Evolutionary conservation across 495 filamentous ascomycete species (phyloP), one percentile per base, ranked within the genome.

Genomic region (Hypomontagnella monticulosa): DNA sequence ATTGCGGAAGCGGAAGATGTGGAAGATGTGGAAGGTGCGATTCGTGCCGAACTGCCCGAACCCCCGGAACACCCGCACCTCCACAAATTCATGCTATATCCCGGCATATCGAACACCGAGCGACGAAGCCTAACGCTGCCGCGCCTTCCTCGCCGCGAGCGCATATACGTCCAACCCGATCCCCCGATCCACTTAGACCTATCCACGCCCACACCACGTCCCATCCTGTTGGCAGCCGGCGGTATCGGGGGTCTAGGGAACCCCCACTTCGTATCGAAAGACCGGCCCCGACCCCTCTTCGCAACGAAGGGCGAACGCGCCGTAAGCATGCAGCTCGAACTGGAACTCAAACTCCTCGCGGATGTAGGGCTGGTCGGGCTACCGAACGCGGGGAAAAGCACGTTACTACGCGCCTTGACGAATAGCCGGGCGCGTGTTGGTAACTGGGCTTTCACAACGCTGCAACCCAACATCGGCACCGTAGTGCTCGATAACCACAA

Each of bases 311-410:
- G 95, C 14, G 92, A 95, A 66, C 79, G 81, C 33, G 92, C 91
- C 43, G 86, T 92, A 73, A 87, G 84, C 19, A 77, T 99, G 57
- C 85, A 88, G 30, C 77, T 99, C 10, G 91, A 96, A 66, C 86
- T 99, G 51, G 95, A 99, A 73, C 83, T 99, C 57, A 98, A 97
- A 78, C 82, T 99, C 3, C 86, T 99, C 8, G 95, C 95, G 11
- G 95, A 99, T 76, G 89, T 99, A 14, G 95, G 94, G 0, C 81
- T 99, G 8, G 95, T 99, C 20, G 95, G 95, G 1, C 84, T 97
- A 48, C 96, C 95, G 0, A 99, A 99, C 74, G 95, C 96, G 1
- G 95, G 95, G 10, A 99, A 99, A 74, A 95, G 91, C 72, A 97
- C 96, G 0, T 83, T 99, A 6, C 84, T 97, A 4, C 89, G 95